Percentiles rank a stretch among this genome's conserved stretches.
phyloP scores from a whole-genome alignment of 768 basidiomycete species.

The Erythrobasidium yunnanense region DNA sequence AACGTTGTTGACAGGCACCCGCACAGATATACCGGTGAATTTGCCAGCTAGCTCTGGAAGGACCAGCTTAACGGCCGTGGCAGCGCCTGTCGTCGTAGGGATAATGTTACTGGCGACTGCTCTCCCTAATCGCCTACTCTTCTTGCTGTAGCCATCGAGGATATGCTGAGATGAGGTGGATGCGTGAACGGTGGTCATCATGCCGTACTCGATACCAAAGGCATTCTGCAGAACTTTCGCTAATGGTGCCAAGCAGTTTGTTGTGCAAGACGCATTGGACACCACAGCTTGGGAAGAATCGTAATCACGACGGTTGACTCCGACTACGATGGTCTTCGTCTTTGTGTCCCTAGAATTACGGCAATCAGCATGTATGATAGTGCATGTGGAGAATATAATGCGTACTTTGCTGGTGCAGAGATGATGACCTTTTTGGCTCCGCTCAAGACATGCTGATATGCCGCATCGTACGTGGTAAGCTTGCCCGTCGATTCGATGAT shows the following conservation, averaged over 20 bases:
- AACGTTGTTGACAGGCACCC: constrained; percentile 43
- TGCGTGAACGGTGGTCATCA: constrained; percentile 44
- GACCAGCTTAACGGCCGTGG: constrained; percentile 41
- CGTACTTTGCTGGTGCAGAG: constrained; percentile 39
- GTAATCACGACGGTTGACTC: constrained; percentile 40
- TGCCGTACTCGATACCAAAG: constrained; percentile 41
- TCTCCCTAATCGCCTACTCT: constrained; percentile 33
- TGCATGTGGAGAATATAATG: not conserved
- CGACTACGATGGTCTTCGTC: constrained; percentile 38
- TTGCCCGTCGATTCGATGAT: constrained; percentile 42
- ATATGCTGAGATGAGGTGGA: constrained; percentile 41
- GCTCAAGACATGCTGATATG: constrained; percentile 37
- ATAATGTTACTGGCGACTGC: constrained; percentile 41
- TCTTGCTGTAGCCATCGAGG: constrained; percentile 42
- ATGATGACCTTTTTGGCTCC: constrained; percentile 42
- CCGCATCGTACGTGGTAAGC: constrained; percentile 37
- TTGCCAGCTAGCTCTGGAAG: constrained; percentile 42
- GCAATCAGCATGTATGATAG: not conserved
- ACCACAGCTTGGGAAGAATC: constrained; percentile 36
- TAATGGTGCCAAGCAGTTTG: constrained; percentile 43
- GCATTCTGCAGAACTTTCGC: constrained; percentile 40
- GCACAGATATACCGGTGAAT: constrained; percentile 42
- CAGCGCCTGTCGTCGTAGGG: constrained; percentile 41
- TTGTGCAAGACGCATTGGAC: constrained; percentile 42
- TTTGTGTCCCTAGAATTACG: not conserved